phyloP scores from a whole-genome alignment of 495 filamentous ascomycete genomes.

The Neurospora intermedia region DNA sequence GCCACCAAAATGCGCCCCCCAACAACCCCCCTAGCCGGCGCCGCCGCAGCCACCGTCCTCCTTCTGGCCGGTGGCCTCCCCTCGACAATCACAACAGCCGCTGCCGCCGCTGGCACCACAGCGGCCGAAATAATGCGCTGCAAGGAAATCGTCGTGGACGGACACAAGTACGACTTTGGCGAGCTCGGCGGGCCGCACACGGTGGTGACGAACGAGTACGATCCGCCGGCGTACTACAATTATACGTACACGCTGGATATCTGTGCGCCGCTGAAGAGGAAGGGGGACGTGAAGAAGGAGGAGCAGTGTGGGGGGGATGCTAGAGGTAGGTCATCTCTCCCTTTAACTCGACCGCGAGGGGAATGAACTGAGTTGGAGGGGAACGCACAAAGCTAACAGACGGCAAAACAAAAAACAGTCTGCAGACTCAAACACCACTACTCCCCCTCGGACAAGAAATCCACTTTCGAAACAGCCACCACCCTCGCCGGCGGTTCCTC shows the following conservation, averaged over 20 bases:
- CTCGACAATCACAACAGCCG: conserved; percentile 24
- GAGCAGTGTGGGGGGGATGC: conserved; percentile 48
- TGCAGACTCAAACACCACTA: conserved; percentile 1
- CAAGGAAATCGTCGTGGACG: conserved; percentile 44
- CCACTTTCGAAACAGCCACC: background rate
- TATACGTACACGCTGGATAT: conserved; percentile 86
- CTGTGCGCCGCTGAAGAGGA: conserved; percentile 53
- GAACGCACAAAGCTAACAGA: background rate
- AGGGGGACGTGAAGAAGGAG: conserved; percentile 37
- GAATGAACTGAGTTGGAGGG: background rate
- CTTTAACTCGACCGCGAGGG: background rate
- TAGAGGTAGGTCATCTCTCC: conserved; percentile 37
- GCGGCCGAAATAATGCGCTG: conserved; percentile 35
- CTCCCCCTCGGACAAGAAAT: background rate
- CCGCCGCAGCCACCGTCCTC: conserved; percentile 7
- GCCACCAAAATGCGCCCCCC: background rate
- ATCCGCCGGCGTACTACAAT: conserved; percentile 41
- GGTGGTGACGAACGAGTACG: conserved; percentile 46
- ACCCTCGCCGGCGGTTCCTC: background rate
- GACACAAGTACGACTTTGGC: conserved; percentile 46
- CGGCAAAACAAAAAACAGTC: background rate
- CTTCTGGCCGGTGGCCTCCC: conserved; percentile 11
- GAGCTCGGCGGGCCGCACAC: conserved; percentile 63
- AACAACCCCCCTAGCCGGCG: background rate
- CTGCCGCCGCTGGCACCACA: background rate